phyloP scores from a whole-genome alignment of 305 asterid genomes.

The Coffea humblotiana region DNA sequence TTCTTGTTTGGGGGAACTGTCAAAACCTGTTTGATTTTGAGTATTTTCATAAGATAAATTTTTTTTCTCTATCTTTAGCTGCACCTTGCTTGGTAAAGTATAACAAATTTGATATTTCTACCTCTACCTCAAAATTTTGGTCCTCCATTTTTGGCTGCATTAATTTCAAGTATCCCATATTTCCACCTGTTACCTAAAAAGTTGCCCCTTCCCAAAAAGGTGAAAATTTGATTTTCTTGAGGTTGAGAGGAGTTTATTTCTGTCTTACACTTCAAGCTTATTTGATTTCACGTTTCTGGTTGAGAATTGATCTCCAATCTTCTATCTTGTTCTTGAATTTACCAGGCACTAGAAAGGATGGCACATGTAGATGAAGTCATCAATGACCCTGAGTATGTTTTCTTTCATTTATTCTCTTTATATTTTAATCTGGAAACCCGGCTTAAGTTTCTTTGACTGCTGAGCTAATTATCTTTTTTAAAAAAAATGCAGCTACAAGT shows the following conservation, averaged over 20 bases:
- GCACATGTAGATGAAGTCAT: slow-evolving; percentile 83
- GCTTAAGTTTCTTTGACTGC: neutral
- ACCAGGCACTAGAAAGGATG: slow-evolving; percentile 88
- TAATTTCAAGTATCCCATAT: neutral
- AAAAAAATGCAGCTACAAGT: slow-evolving; percentile 73
- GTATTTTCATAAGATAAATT: neutral
- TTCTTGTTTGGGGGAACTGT: neutral
- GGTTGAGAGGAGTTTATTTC: neutral
- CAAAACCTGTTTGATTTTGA: neutral
- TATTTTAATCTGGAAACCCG: neutral
- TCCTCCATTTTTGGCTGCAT: neutral
- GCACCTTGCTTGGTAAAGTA: neutral
- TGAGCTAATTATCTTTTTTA: neutral
- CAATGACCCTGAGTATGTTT: slow-evolving; percentile 93
- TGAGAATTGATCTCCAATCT: neutral
- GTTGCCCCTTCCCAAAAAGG: neutral
- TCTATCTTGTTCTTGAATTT: slow-evolving; percentile 21
- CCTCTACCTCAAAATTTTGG: neutral
- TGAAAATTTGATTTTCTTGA: neutral
- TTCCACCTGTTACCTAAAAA: neutral
- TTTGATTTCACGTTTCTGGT: neutral
- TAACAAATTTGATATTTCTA: too few relatives aligned
- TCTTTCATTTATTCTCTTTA: slow-evolving; percentile 11
- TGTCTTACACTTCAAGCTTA: neutral
- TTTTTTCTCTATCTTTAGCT: neutral